Evolutionary conservation across 345 rosid species (phyloP), one percentile per base, ranked within the genome.

Genomic region (Rhizophora apiculata): DNA sequence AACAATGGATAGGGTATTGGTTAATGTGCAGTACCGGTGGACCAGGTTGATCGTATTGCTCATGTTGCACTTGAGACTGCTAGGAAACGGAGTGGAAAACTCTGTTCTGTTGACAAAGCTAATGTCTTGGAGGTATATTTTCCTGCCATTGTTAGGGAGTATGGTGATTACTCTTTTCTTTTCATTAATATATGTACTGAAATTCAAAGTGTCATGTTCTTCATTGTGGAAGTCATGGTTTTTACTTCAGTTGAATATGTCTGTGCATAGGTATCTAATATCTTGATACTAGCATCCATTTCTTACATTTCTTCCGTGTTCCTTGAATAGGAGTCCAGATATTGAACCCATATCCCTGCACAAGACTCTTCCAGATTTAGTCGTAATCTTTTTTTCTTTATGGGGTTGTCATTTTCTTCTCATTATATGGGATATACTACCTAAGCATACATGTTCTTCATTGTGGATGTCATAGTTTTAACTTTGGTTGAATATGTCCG

Each of bases 31-130:
- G 59, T 48, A 16, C 53, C 49, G 32, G 68, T 71, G 65, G 29
- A 48, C 60, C 82, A 95, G 99, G 80, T 95, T 72, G 97, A 95
- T 75, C 93, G 97, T 64, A 90, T 95, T 87, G 99, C 97, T 72
- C 96, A 91, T 68, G 87, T 87, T 81, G 98, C 97, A 62, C 92
- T 95, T 66, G 96, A 92, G 87, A 86, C 93, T 77, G 99, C 97
- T 48, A 78, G 85, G 79, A 95, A 92, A 83, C 85, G 99, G 30
- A 75, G 39, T 66, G 88, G 96, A 63, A 89, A 82, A 78, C 89
- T 95, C 19, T 95, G 99, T 79, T 95, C 99, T 52, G 97, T 95
- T 21, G 97, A 92, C 85, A 95, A 92, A 83, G 99, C 99, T 58
- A 95, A 95, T 85, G 97, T 95, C 73, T 83, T 95, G 78, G 99